These are phyloP conservation scores for Suillus sp. DNA, from an alignment of 768 basidiomycete species.

Conservation along the genomic window DNA sequence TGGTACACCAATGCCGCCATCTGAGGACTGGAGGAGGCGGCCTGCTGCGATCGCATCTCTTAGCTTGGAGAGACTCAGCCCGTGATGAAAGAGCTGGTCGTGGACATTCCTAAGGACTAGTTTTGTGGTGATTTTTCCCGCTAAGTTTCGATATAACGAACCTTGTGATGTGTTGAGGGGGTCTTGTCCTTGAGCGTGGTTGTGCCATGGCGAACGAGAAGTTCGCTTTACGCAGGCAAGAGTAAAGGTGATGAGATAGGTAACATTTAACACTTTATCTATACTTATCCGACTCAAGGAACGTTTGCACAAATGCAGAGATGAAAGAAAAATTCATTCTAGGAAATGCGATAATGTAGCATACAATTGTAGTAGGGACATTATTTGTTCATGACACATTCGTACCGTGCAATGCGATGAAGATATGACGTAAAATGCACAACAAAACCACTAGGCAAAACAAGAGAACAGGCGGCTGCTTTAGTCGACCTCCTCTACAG, in stretches of 20 bases:
- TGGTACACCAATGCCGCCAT: constrained; percentile 49
- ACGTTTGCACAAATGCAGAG: not conserved
- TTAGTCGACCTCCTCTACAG: constrained; percentile 90
- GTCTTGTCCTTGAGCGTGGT: constrained; percentile 21
- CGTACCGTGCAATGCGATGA: constrained; percentile 33
- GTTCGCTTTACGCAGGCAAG: not conserved
- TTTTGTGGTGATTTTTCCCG: not conserved
- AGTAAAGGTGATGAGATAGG: not conserved
- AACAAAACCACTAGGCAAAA: constrained; percentile 19
- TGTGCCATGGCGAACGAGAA: constrained; percentile 25
- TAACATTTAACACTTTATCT: not conserved
- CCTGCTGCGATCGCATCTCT: constrained; percentile 67
- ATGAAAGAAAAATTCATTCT: constrained; percentile 24
- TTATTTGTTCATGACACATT: constrained; percentile 34
- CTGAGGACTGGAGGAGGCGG: constrained; percentile 50
- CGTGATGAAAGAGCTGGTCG: constrained; percentile 51
- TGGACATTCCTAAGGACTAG: constrained; percentile 40
- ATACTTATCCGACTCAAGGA: not conserved
- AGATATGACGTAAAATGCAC: constrained; percentile 25
- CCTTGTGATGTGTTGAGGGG: constrained; percentile 26
- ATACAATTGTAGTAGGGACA: constrained; percentile 29
- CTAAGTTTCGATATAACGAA: constrained; percentile 18
- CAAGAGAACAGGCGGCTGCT: constrained; percentile 16
- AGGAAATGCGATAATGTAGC: constrained; percentile 31
- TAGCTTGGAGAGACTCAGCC: constrained; percentile 59